These are phyloP conservation scores for Zostera marina DNA, from an alignment of 116 monocot species.

Conservation along the genomic window DNA sequence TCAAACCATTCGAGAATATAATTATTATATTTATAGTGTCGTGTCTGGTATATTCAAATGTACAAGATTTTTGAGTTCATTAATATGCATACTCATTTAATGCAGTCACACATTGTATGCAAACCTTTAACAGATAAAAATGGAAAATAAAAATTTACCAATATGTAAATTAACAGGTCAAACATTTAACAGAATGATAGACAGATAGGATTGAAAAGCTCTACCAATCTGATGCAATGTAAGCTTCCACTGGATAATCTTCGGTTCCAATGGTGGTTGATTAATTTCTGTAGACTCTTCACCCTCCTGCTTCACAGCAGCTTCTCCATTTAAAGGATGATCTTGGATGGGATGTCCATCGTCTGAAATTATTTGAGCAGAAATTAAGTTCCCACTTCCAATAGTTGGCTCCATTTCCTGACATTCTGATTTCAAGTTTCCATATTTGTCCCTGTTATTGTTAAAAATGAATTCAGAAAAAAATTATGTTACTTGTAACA, in stretches of 20 bases:
- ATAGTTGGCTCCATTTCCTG: constrained; percentile 47
- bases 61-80: neutral
- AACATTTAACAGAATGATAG: neutral
- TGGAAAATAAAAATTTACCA: neutral
- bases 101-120: too few species aligned
- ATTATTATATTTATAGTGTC: too few species aligned
- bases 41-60: too few species aligned
- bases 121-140: too few species aligned
- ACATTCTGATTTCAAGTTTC: constrained; percentile 52
- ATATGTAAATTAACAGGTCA: neutral
- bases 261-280: constrained; percentile 20
- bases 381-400: constrained; percentile 70
- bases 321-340: constrained; percentile 14
- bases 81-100: too few species aligned
- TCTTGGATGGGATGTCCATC: constrained; percentile 53
- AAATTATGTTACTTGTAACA: neutral
- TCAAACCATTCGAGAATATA: too few species aligned
- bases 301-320: constrained; percentile 3
- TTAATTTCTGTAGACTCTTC: constrained; percentile 8
- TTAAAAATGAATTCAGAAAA: neutral
- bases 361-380: constrained; percentile 49
- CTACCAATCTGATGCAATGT: constrained; percentile 89
- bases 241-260: constrained; percentile 70
- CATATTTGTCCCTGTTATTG: constrained; percentile 51
- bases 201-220: neutral